These are phyloP conservation scores for Beauveria scarabaeidicola DNA, from an alignment of 2,329 filamentous ascomycete genomes.

Conservation along the genomic window DNA sequence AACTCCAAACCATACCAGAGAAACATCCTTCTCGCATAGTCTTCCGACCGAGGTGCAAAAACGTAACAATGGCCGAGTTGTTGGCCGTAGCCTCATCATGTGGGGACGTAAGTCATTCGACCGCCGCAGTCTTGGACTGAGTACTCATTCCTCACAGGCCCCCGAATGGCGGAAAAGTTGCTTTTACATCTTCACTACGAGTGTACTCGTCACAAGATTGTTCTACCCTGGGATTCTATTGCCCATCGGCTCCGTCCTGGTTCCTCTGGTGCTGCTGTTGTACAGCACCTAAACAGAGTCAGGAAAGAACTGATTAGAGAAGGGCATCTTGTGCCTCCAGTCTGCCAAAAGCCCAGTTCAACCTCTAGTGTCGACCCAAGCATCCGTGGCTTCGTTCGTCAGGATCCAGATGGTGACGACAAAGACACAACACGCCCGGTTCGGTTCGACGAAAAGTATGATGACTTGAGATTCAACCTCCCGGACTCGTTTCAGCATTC, in stretches of 20 bases:
- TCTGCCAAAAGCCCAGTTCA: conserved; percentile 19
- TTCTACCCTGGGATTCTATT: conserved; percentile 31
- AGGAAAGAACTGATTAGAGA: conserved; percentile 27
- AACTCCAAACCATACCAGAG: not conserved
- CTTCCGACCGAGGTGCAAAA: conserved; percentile 17
- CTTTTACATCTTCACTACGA: conserved; percentile 34
- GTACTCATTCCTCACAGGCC: conserved; percentile 22
- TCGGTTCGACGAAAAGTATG: conserved; percentile 23
- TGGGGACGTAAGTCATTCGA: conserved; percentile 33
- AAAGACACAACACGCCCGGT: conserved; percentile 22
- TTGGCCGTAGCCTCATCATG: conserved; percentile 31
- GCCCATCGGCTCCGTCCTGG: conserved; percentile 34
- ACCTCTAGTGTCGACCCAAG: conserved; percentile 16
- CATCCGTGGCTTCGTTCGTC: conserved; percentile 27
- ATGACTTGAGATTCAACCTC: conserved; percentile 25
- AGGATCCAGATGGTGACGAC: conserved; percentile 18
- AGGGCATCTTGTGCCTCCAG: conserved; percentile 35
- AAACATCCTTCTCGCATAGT: not conserved
- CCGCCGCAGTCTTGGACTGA: not conserved
- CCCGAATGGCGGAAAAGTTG: conserved; percentile 38
- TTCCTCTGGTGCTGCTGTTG: conserved; percentile 29
- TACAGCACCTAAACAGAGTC: conserved; percentile 29
- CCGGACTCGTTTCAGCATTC: conserved; percentile 16
- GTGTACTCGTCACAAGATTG: conserved; percentile 21
- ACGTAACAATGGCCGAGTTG: conserved; percentile 21